Conservation (phyloP, 768 basidiomycete species). For the Mrakia frigida region DNA sequence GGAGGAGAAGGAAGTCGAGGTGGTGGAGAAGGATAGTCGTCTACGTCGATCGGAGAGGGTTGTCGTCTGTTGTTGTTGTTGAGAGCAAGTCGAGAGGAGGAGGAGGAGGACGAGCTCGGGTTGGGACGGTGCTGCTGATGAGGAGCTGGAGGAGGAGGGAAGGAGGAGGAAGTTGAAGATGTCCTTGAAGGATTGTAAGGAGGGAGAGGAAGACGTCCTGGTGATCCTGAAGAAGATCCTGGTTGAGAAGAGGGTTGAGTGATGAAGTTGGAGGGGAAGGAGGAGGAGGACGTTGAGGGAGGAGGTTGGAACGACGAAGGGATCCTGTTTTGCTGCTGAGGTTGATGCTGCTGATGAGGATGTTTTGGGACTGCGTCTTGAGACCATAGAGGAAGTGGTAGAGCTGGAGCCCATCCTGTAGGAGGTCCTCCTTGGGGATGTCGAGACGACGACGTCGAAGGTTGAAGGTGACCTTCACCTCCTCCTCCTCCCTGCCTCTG, state of each 20-base stretch:
- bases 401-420: background rate
- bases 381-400: background rate
- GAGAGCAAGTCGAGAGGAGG: background rate
- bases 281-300: background rate
- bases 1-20: background rate
- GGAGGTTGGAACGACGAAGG: background rate
- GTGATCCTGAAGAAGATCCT: background rate
- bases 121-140: background rate
- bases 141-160: background rate
- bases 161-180: background rate
- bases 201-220: background rate
- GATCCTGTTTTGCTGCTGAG: background rate
- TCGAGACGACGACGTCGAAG: background rate
- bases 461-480: background rate
- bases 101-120: conserved; percentile 4
- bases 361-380: background rate
- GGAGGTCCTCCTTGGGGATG: background rate
- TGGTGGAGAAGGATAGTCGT: conserved; percentile 17
- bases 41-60: conserved; percentile 26
- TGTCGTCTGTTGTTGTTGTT: background rate
- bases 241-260: background rate
- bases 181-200: background rate
- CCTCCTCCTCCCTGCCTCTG: background rate
- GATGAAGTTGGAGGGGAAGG: background rate
- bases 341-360: background rate